phyloP scores from a whole-genome alignment of 257 asterid species.

The Solanum chiquidenum region DNA sequence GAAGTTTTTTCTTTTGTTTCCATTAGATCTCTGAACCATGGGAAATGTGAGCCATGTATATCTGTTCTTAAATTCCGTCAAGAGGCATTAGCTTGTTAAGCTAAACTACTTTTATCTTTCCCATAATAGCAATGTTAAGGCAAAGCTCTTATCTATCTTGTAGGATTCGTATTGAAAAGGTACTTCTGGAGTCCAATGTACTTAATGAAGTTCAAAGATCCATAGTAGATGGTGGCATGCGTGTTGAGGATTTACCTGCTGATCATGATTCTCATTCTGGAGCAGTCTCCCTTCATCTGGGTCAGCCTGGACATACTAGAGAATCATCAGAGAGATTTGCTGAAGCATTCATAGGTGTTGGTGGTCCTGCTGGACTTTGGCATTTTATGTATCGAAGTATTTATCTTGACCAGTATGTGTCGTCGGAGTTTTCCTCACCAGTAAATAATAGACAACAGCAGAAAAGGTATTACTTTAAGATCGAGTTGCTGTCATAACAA shows the following conservation, averaged over 20 bases:
- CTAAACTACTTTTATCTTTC: background rate
- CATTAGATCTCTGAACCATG: background rate
- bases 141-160: constrained; percentile 7
- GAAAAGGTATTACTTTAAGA: constrained; percentile 47
- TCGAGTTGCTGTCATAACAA: background rate
- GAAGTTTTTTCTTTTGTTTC: background rate
- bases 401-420: constrained; percentile 76
- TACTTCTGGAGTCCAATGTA: constrained; percentile 77
- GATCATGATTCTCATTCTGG: constrained; percentile 50
- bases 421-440: constrained; percentile 89
- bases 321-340: constrained; percentile 35
- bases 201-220: constrained; percentile 89
- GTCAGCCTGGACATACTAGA: constrained; percentile 41
- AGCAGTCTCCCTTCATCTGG: constrained; percentile 41
- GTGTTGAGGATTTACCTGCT: constrained; percentile 58
- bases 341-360: constrained; percentile 43
- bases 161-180: constrained; percentile 77
- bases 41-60: background rate
- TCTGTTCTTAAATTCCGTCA: background rate
- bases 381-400: constrained; percentile 89
- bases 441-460: constrained; percentile 66
- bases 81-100: constrained; percentile 9
- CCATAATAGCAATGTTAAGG: background rate
- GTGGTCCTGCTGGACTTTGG: constrained; percentile 98
- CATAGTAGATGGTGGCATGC: constrained; percentile 78